These are phyloP conservation scores for Colletotrichum sp. DNA, from an alignment of 2,329 filamentous ascomycete species.

Conservation along the genomic window DNA sequence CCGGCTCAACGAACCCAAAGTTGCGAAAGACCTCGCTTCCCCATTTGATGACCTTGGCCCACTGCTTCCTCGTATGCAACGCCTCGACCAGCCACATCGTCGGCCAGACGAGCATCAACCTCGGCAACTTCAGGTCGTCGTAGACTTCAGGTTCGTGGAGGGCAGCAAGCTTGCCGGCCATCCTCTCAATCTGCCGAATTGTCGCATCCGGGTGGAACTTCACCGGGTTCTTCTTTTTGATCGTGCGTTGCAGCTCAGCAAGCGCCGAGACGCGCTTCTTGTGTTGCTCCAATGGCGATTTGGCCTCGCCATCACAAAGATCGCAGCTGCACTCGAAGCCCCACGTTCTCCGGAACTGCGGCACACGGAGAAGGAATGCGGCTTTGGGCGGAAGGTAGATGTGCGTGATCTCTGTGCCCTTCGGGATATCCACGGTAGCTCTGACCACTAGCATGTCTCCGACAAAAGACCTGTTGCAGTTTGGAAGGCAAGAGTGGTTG, in stretches of 20 bases:
- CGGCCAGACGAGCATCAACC: constrained; percentile 38
- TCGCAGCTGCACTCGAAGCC: constrained; percentile 44
- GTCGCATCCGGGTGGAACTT: constrained; percentile 31
- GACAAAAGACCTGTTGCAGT: constrained; percentile 35
- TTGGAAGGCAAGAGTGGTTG: constrained; percentile 41
- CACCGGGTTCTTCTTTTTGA: constrained; percentile 25
- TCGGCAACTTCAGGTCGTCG: constrained; percentile 28
- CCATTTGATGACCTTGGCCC: constrained; percentile 34
- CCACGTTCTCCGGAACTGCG: constrained; percentile 35
- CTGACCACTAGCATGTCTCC: constrained; percentile 36
- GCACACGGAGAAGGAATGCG: constrained; percentile 26
- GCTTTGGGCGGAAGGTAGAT: constrained; percentile 40
- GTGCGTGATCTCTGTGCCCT: constrained; percentile 42
- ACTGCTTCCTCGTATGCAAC: constrained; percentile 33
- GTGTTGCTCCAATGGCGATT: constrained; percentile 18
- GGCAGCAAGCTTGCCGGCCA: constrained; percentile 33
- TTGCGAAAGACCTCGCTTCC: constrained; percentile 33
- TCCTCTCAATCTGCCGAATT: constrained; percentile 34
- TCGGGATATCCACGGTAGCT: constrained; percentile 40
- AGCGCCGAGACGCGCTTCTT: constrained; percentile 27
- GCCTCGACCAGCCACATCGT: constrained; percentile 39
- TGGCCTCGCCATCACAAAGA: constrained; percentile 38
- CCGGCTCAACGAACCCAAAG: constrained; percentile 34
- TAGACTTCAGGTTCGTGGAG: constrained; percentile 36
- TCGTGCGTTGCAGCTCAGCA: constrained; percentile 31